A percentile compares a stretch with the other conserved stretches of the same genome.
phyloP scores from a whole-genome alignment of 2,329 filamentous ascomycete species.

The Aspergillus sclerotialis region DNA sequence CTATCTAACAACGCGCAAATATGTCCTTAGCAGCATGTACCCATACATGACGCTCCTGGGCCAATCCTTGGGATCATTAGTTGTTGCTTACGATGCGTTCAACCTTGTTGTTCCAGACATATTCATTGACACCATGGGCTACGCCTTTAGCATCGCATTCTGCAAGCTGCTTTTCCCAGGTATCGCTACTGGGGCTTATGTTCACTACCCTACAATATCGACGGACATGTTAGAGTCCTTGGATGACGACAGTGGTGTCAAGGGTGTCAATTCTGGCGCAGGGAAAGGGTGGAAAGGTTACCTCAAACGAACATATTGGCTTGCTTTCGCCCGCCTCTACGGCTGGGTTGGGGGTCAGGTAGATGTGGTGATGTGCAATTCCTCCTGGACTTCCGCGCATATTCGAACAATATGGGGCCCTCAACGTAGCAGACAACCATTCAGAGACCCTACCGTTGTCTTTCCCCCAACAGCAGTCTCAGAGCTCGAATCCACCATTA shows the following conservation, averaged over 20 bases:
- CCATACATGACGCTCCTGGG: conserved; percentile 87
- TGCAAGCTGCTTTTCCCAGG: conserved; percentile 72
- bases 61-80: conserved; percentile 82
- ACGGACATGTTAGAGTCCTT: conserved; percentile 93
- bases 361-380: conserved; percentile 97
- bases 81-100: conserved; percentile 89
- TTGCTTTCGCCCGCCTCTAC: conserved; percentile 74
- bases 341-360: conserved; percentile 73
- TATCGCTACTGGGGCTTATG: conserved; percentile 84
- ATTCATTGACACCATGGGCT: conserved; percentile 97
- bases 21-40: conserved; percentile 80
- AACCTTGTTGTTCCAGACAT: conserved; percentile 86
- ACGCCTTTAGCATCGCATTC: conserved; percentile 80
- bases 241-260: conserved; percentile 55
- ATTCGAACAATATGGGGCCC: conserved; percentile 73
- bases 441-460: conserved; percentile 55
- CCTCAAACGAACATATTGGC: conserved; percentile 78
- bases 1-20: conserved; percentile 81
- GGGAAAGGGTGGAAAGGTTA: conserved; percentile 65
- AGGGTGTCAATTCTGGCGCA: conserved; percentile 76
- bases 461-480: conserved; percentile 90
- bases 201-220: conserved; percentile 96
- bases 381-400: conserved; percentile 83
- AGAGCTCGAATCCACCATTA: conserved; percentile 69
- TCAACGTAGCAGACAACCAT: conserved; percentile 33